These are phyloP conservation scores for Meyerozyma guilliermondii DNA, from an alignment of 1,139 yeast species.

Conservation along the genomic window DNA sequence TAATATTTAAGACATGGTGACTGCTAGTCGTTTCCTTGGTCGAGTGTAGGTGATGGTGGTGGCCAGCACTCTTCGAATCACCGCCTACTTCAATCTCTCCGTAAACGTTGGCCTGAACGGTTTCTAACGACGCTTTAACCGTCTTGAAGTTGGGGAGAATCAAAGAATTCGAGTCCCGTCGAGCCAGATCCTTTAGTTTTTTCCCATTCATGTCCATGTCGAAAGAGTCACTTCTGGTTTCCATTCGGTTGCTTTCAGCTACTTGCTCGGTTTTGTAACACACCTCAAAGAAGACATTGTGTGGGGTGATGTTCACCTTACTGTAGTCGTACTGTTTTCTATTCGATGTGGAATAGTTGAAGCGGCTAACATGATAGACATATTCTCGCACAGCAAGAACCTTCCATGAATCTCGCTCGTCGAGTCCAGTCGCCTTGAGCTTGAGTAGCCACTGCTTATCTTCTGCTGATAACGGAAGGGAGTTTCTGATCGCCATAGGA, in stretches of 20 bases:
- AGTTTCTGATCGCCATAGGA: constrained; percentile 10
- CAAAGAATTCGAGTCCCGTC: constrained; percentile 18
- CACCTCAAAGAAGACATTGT: constrained; percentile 65
- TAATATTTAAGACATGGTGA: constrained; percentile 32
- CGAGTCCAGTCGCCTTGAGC: constrained; percentile 65
- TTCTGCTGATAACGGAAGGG: constrained; percentile 44
- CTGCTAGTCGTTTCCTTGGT: constrained; percentile 10
- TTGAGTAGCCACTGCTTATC: constrained; percentile 75
- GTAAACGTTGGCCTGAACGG: constrained; percentile 55
- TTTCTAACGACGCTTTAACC: constrained; percentile 48
- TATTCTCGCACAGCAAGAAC: constrained; percentile 65
- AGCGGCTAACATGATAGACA: constrained; percentile 52
- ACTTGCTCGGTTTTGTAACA: constrained; percentile 42
- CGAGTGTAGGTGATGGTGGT: constrained; percentile 15
- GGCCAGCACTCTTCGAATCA: constrained; percentile 9
- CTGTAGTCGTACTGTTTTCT: constrained; percentile 4
- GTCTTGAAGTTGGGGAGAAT: constrained; percentile 29
- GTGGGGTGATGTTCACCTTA: constrained; percentile 33
- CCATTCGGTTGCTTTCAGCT: constrained; percentile 15
- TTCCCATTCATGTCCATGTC: constrained; percentile 1
- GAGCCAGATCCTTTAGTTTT: constrained; percentile 2
- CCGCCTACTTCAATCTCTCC: constrained; percentile 48
- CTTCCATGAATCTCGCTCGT: constrained; percentile 78
- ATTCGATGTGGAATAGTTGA: constrained; percentile 9
- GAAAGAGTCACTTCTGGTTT: constrained; percentile 15